Evolutionary conservation across 495 filamentous ascomycete species (phyloP).

Genomic region (Podospora appendiculata): DNA sequence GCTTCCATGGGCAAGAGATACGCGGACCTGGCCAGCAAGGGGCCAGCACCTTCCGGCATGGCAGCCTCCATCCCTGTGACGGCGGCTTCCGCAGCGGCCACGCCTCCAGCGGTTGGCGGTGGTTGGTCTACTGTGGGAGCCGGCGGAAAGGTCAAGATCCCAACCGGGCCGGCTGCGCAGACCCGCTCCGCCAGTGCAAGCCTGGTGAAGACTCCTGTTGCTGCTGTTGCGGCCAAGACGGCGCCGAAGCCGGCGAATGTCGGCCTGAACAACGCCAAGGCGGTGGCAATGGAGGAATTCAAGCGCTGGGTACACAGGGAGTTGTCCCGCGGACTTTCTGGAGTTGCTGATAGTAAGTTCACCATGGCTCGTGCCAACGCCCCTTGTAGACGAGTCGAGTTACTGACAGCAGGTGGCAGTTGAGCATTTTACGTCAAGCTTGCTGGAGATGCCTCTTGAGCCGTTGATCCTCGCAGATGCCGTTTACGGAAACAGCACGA

Average conservation of each 20-base stretch:
- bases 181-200: slow-evolving; percentile 49
- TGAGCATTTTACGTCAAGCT: slow-evolving; percentile 68
- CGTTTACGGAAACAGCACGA: slow-evolving; percentile 76
- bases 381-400: neutral
- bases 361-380: slow-evolving; percentile 24
- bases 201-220: slow-evolving; percentile 23
- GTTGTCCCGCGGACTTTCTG: slow-evolving; percentile 47
- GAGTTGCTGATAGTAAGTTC: slow-evolving; percentile 38
- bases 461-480: slow-evolving; percentile 76
- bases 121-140: slow-evolving; percentile 98
- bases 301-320: slow-evolving; percentile 81
- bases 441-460: slow-evolving; percentile 69
- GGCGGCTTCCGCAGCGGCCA: slow-evolving; percentile 20
- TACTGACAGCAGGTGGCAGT: slow-evolving; percentile 29
- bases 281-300: slow-evolving; percentile 71
- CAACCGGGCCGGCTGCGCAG: slow-evolving; percentile 49
- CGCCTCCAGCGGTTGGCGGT: slow-evolving; percentile 29
- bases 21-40: slow-evolving; percentile 88
- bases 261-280: slow-evolving; percentile 41
- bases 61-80: neutral
- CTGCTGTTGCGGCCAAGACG: slow-evolving; percentile 21
- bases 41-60: slow-evolving; percentile 10
- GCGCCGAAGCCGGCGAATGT: slow-evolving; percentile 22
- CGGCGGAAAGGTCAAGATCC: slow-evolving; percentile 77
- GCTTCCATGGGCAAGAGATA: slow-evolving; percentile 69